Evolutionary conservation across 139 green algal genomes (phyloP).

Genomic region (Coelastrella sp.): DNA sequence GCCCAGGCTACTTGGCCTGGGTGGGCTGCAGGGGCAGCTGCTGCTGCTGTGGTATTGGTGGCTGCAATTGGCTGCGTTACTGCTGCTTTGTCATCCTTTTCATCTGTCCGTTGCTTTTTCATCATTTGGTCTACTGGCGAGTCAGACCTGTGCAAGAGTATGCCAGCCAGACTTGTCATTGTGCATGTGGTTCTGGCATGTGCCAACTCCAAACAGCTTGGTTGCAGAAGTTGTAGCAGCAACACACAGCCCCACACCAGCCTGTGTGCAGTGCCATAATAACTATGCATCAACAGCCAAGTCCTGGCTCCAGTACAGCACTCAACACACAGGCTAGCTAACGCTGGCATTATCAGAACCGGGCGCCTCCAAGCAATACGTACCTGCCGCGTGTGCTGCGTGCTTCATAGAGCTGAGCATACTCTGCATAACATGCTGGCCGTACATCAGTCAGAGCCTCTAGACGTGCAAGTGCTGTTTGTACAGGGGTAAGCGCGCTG

Average conservation of each 20-base stretch:
- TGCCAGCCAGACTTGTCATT: not conserved
- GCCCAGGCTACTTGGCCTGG: not conserved
- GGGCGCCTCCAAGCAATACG: not conserved
- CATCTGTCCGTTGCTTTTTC: conserved; percentile 38
- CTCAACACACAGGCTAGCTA: no score
- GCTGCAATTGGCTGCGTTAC: not conserved
- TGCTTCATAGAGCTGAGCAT: conserved; percentile 51
- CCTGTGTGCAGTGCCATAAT: no score
- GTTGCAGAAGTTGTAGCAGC: no score
- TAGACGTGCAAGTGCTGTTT: conserved; percentile 54
- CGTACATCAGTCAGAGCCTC: conserved; percentile 70
- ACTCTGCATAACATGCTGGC: conserved; percentile 43
- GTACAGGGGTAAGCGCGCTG: conserved; percentile 66
- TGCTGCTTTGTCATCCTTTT: not conserved
- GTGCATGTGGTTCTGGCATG: no score
- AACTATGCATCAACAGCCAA: no score
- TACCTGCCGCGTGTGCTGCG: conserved; percentile 56
- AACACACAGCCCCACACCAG: no score
- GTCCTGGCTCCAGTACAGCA: no score
- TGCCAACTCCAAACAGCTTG: no score
- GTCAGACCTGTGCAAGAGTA: not conserved
- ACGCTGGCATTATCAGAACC: no score
- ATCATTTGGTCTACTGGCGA: not conserved
- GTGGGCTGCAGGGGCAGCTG: not conserved
- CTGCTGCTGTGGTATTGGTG: not conserved